Percentiles rank a stretch among this genome's conserved stretches.
Evolutionary conservation across 1,284 basidiomycete genomes (phyloP).

Genomic region (Ganoderma lingzhi): DNA sequence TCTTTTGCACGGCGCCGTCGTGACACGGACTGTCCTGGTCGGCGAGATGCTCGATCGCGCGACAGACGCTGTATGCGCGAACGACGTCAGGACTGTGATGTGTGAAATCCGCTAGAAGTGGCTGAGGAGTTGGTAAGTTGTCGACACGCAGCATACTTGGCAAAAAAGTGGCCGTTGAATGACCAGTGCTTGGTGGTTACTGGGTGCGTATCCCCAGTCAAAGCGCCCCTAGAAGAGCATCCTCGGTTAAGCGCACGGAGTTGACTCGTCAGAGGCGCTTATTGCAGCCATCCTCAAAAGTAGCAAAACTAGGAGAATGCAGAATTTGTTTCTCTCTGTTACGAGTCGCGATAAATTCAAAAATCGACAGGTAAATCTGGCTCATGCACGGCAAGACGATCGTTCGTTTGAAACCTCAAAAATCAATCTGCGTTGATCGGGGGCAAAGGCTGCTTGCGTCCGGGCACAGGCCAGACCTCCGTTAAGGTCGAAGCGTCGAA

Average conservation of each 20-base stretch:
- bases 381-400: not conserved
- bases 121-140: not conserved
- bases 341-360: not conserved
- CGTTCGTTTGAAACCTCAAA: not conserved
- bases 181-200: too few species aligned
- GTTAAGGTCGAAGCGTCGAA: slow-evolving; percentile 73
- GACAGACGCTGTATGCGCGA: not conserved
- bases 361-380: not conserved
- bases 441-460: slow-evolving; percentile 60
- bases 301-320: too few species aligned
- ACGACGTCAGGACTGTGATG: slow-evolving; percentile 1
- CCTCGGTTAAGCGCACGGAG: too few species aligned
- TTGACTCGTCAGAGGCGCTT: too few species aligned
- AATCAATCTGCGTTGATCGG: slow-evolving; percentile 65
- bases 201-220: too few species aligned
- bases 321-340: not conserved
- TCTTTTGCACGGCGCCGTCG: not conserved
- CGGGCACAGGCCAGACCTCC: slow-evolving; percentile 73
- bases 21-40: not conserved
- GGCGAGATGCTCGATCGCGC: not conserved
- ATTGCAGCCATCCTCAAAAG: too few species aligned
- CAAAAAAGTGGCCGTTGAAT: too few species aligned
- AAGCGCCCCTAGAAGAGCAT: too few species aligned
- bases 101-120: not conserved
- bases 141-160: not conserved